Evolutionary conservation across 768 basidiomycete species (phyloP).

Genomic region (Amanita exitialis): DNA sequence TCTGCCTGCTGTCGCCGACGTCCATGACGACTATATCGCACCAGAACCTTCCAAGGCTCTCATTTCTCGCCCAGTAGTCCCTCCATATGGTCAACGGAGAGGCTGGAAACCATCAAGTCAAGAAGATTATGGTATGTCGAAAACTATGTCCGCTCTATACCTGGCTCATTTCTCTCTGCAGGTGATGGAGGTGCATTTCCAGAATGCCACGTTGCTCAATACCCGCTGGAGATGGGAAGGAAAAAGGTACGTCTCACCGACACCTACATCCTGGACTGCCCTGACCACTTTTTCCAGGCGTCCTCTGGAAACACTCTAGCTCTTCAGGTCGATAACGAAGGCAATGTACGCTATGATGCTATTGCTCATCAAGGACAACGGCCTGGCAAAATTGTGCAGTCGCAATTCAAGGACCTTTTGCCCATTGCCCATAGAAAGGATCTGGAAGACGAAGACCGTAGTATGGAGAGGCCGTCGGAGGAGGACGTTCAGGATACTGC

Average conservation of each 20-base stretch:
- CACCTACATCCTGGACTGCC: neutral
- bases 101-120: conserved; percentile 81
- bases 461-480: conserved; percentile 90
- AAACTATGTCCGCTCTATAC: conserved; percentile 4
- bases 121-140: conserved; percentile 71
- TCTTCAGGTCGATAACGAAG: conserved; percentile 92
- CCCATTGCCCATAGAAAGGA: conserved; percentile 87
- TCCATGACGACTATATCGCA: conserved; percentile 45
- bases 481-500: conserved; percentile 88
- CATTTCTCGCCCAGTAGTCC: conserved; percentile 44
- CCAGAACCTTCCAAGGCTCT: conserved; percentile 28
- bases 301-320: conserved; percentile 92
- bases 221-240: conserved; percentile 89
- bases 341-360: conserved; percentile 94
- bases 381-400: conserved; percentile 77
- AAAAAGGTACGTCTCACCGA: conserved; percentile 65
- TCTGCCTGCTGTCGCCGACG: conserved; percentile 41
- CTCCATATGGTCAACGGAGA: conserved; percentile 77
- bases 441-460: conserved; percentile 57
- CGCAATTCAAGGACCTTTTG: conserved; percentile 96
- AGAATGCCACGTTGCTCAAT: conserved; percentile 96
- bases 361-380: conserved; percentile 95
- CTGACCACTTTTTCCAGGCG: conserved; percentile 35
- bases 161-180: conserved; percentile 15
- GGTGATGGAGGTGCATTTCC: conserved; percentile 85